phyloP scores from a whole-genome alignment of 805 yeast genomes.

The Candida peoriensis region DNA sequence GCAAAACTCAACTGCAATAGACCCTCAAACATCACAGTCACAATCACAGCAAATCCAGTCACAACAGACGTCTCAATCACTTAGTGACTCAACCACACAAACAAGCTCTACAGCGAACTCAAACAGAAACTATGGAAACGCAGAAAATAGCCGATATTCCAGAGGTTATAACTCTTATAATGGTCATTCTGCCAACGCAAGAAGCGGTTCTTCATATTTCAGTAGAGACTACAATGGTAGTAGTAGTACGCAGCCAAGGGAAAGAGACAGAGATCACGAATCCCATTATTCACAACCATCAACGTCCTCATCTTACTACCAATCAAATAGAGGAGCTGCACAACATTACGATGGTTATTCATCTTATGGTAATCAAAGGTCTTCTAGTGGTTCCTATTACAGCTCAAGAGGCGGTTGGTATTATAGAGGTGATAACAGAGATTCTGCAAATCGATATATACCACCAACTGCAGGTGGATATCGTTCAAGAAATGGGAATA shows the following conservation, averaged over 20 bases:
- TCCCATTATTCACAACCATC: neutral
- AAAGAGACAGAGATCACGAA: slow-evolving; percentile 1
- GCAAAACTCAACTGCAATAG: slow-evolving; percentile 1
- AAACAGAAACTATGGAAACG: slow-evolving; percentile 5
- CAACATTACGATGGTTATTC: no score
- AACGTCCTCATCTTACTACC: neutral
- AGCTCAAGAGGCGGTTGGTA: no score
- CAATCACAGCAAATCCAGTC: neutral
- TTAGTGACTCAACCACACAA: slow-evolving; percentile 4
- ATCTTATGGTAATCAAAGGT: no score
- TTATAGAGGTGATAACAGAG: no score
- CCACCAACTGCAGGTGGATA: no score
- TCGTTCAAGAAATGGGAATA: no score
- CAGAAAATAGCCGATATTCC: neutral
- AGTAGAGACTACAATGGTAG: no score
- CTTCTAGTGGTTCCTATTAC: no score
- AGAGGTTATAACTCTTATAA: slow-evolving; percentile 3
- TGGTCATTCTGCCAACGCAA: slow-evolving; percentile 2
- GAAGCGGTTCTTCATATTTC: slow-evolving; percentile 2
- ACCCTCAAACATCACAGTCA: slow-evolving; percentile 1
- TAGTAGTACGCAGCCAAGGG: no score
- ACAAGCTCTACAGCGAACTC: no score
- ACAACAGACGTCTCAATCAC: neutral
- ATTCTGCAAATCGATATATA: no score
- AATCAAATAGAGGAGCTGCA: no score